Evolutionary conservation across 148 eudicot genomes (phyloP).

Genomic region (Rhododendron williamsianum): DNA sequence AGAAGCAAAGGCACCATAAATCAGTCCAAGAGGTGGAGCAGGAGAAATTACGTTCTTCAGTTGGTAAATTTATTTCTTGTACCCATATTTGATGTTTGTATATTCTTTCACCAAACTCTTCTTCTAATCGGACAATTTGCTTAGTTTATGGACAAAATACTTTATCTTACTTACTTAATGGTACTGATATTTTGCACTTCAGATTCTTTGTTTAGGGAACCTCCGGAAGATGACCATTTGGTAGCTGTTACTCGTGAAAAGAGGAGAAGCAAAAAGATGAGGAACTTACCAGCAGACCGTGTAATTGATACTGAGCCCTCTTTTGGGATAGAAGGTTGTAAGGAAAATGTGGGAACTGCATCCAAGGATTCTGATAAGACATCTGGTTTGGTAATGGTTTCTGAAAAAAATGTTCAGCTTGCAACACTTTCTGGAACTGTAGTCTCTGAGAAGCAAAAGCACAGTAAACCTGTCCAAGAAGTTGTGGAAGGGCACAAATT

Average conservation of each 20-base stretch:
- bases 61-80: constrained; percentile 13
- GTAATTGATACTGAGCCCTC: background rate
- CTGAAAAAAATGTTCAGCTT: constrained; percentile 7
- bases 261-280: constrained; percentile 13
- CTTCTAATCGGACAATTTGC: background rate
- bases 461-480: constrained; percentile 3
- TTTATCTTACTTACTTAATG: background rate
- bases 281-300: constrained; percentile 8
- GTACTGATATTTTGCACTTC: constrained; percentile 11
- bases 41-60: background rate
- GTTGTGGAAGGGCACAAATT: constrained; percentile 4
- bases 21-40: constrained; percentile 11
- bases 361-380: constrained; percentile 7
- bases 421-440: constrained; percentile 3
- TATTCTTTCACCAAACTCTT: background rate
- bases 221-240: constrained; percentile 9
- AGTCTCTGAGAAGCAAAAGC: constrained; percentile 2
- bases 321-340: constrained; percentile 5
- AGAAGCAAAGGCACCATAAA: background rate
- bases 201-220: constrained; percentile 10
- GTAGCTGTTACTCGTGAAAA: constrained; percentile 6
- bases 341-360: constrained; percentile 7
- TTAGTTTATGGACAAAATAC: background rate
- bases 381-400: constrained; percentile 12
- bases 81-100: background rate